phyloP scores from a whole-genome alignment of 1,284 basidiomycete genomes.

The Heterobasidion parviporum region DNA sequence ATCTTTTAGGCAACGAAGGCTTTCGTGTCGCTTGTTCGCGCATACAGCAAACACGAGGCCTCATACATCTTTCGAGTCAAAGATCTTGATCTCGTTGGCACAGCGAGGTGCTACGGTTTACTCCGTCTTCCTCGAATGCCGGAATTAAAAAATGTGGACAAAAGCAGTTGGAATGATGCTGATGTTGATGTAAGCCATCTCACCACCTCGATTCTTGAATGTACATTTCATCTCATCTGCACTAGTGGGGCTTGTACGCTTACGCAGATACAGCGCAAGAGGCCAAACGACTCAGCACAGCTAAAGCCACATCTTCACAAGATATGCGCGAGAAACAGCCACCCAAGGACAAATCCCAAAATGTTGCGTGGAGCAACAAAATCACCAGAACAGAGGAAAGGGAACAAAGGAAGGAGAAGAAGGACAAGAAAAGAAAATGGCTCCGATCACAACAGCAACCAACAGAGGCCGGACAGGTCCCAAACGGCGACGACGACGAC shows the following conservation, averaged over 20 bases:
- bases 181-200: constrained; percentile 58
- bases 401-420: constrained; percentile 67
- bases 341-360: constrained; percentile 47
- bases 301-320: constrained; percentile 13
- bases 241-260: constrained; percentile 73
- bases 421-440: constrained; percentile 64
- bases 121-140: constrained; percentile 95
- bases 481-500: constrained; percentile 24
- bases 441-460: constrained; percentile 33
- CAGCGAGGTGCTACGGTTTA: constrained; percentile 82
- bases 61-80: constrained; percentile 90
- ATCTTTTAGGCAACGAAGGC: constrained; percentile 62
- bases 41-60: constrained; percentile 97
- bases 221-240: constrained; percentile 2
- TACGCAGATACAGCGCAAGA: constrained; percentile 81
- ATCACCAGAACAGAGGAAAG: constrained; percentile 48
- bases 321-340: constrained; percentile 21
- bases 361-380: constrained; percentile 76
- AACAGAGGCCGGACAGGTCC: constrained; percentile 35
- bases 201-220: neutral
- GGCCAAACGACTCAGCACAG: constrained; percentile 54
- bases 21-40: constrained; percentile 88
- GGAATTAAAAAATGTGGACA: constrained; percentile 63
- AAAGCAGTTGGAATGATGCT: constrained; percentile 61
- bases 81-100: constrained; percentile 79